Conservation (phyloP, 2,329 filamentous ascomycete genomes). For the Dothistroma septosporum region DNA sequence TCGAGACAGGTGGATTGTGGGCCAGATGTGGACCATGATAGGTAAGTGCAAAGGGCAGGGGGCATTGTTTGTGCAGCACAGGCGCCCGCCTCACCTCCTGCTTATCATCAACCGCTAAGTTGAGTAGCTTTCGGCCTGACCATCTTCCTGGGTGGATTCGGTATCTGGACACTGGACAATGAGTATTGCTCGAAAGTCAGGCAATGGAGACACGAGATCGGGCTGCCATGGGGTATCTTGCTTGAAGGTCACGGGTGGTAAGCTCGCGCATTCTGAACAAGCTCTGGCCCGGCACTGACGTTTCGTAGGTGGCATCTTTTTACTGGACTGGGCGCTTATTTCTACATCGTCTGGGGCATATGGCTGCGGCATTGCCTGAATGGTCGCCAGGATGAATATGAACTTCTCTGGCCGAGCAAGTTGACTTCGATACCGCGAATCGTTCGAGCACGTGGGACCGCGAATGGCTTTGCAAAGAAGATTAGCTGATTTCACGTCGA, state of each 20-base stretch:
- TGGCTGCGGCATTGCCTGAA: conserved; percentile 77
- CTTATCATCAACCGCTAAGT: too few relatives aligned
- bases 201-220: conserved; percentile 61
- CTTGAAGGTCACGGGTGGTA: conserved; percentile 61
- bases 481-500: neutral
- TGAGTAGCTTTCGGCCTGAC: conserved; percentile 54
- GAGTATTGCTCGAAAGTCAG: conserved; percentile 65
- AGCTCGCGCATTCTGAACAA: neutral
- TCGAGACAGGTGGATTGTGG: conserved; percentile 56
- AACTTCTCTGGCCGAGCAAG: conserved; percentile 63
- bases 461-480: conserved; percentile 19
- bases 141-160: conserved; percentile 70
- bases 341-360: conserved; percentile 61
- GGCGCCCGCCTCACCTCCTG: too few relatives aligned
- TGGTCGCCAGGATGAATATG: conserved; percentile 65
- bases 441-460: conserved; percentile 29
- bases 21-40: conserved; percentile 74
- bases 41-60: too few relatives aligned
- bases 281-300: neutral
- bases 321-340: conserved; percentile 80
- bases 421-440: conserved; percentile 55
- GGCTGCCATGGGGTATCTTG: conserved; percentile 74
- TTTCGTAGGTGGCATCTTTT: conserved; percentile 68
- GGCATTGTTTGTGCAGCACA: too few relatives aligned
- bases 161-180: conserved; percentile 76